These are phyloP conservation scores for Daucus carota DNA, from an alignment of 129 eudicot species.

Conservation along the genomic window DH1_v3.0 NC_030386.2:21615501-21616000, in stretches of 20 bases:
- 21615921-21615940: not conserved
- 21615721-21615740: no score
- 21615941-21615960: not conserved
- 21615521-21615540: no score
- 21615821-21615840: not conserved
- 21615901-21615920: not conserved
- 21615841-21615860: not conserved
- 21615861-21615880: not conserved
- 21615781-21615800: not conserved
- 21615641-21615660: no score
- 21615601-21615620: no score
- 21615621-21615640: no score
- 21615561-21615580: no score
- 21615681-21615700: no score
- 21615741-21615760: not conserved
- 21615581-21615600: no score
- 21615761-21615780: not conserved
- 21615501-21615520: no score
- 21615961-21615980: not conserved
- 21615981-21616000: not conserved
- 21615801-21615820: not conserved
- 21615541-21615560: no score
- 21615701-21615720: no score
- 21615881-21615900: slow-evolving; percentile 4
- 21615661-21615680: no score